Percentiles rank a stretch among this genome's conserved stretches.
Conservation (phyloP, 75 land plant species). For the Adiantum capillusveneris region DNA sequence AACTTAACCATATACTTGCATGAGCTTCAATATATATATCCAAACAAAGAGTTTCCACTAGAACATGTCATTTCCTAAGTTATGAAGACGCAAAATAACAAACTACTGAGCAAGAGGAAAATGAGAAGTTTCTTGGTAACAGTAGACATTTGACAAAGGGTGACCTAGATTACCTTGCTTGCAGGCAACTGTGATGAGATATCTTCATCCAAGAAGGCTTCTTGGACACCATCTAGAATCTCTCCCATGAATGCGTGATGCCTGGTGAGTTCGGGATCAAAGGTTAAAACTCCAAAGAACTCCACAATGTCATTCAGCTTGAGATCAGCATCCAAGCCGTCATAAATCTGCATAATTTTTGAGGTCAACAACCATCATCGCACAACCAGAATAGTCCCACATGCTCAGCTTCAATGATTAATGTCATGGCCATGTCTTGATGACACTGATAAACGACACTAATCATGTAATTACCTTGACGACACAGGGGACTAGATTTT, state of each 20-base stretch:
- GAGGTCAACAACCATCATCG: not conserved
- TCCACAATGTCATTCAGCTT: conserved; percentile 89
- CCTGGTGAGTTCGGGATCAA: conserved; percentile 45
- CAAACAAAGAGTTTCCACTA: too few relatives aligned
- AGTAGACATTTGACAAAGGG: too few relatives aligned
- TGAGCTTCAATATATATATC: too few relatives aligned
- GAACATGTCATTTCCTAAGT: too few relatives aligned
- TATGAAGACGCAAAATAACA: too few relatives aligned
- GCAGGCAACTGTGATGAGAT: conserved; percentile 41
- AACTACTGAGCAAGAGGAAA: too few relatives aligned
- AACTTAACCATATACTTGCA: too few relatives aligned
- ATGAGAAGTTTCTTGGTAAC: too few relatives aligned
- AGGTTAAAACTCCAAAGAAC: conserved; percentile 78
- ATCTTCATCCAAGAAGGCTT: conserved; percentile 40
- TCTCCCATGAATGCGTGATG: conserved; percentile 7
- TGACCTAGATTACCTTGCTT: conserved; percentile 45
- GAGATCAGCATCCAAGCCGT: conserved; percentile 52
- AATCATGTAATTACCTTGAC: conserved; percentile 47
- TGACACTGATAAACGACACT: too few relatives aligned
- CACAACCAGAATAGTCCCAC: not conserved
- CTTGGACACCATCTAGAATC: conserved; percentile 18
- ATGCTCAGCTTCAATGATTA: too few relatives aligned
- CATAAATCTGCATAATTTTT: conserved; percentile 58
- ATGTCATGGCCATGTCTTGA: too few relatives aligned
- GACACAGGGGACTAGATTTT: conserved; percentile 46